Evolutionary conservation across 1,284 basidiomycete species (phyloP), one percentile per base, ranked within the genome.

Genomic region (Ustilago loliicola): DNA sequence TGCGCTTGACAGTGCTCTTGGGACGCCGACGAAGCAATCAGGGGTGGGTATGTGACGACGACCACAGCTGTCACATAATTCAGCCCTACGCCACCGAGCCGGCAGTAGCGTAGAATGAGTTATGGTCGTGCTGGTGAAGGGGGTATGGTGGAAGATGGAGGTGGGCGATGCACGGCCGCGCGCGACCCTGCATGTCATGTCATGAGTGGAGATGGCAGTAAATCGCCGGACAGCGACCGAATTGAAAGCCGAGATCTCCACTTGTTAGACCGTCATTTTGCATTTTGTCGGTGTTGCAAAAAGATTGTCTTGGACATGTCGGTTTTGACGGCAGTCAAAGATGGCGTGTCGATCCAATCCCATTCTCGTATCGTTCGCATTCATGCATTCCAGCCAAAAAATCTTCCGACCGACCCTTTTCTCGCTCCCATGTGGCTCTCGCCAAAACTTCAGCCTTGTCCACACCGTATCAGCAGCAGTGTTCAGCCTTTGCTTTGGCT

Each of bases 321-420:
- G 61, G 65, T 34, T 60, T 73, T 67, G 61, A 73, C 71, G 71
- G 71, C 27, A 27, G 50, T 60, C 54, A 19, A 17, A 40, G n/a
- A n/a, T n/a, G n/a, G n/a, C n/a, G n/a, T 25, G 36, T 25, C 54
- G 23, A 21, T 47, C 42, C 32, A 56, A 63, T 55, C 52, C 32
- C 52, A 15, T 55, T 54, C 30, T 40, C n/a, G 30, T 40, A 61
- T 62, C 19, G 5, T 34, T 23, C 38, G 45, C 8, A 17, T 59
- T 48, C 45, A 59, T 59, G 58, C 48, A 57, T 17, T 15, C 27
- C 3, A 25, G 36, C n/a, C 19, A 6, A 15, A 15, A 61, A 62
- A 62, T 55, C 45, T 38, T 62, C 61, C 61, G 61, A 54, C 21
- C 52, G 38, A 25, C 11, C n/a, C 55, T 47, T 17, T 29, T 5